A percentile compares a stretch with the other conserved stretches of the same genome.
phyloP scores from a whole-genome alignment of 2,329 filamentous ascomycete genomes.

The Clonostachys rhizophaga region DNA sequence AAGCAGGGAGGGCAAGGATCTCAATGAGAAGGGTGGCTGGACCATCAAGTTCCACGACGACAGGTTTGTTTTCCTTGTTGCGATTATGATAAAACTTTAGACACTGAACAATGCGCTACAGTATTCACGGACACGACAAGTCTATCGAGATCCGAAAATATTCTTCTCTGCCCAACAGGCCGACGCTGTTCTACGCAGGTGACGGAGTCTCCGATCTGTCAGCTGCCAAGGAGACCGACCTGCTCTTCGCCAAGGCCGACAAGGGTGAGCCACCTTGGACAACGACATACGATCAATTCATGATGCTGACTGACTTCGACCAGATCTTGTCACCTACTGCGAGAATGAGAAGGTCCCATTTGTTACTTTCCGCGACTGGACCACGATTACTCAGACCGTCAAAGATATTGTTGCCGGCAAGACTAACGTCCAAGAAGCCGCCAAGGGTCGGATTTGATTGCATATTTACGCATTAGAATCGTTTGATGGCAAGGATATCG shows the following conservation, averaged over 20 bases:
- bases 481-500: neutral
- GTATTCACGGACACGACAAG: slow-evolving; percentile 95
- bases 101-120: slow-evolving; percentile 17
- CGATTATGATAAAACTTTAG: slow-evolving; percentile 4
- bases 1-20: slow-evolving; percentile 58
- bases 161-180: slow-evolving; percentile 68
- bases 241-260: slow-evolving; percentile 90
- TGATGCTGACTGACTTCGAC: neutral
- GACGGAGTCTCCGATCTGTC: slow-evolving; percentile 92
- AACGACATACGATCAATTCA: neutral
- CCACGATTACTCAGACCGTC: slow-evolving; percentile 69
- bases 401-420: slow-evolving; percentile 74
- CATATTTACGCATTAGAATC: neutral
- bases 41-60: slow-evolving; percentile 47
- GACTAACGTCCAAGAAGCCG: slow-evolving; percentile 65
- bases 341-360: slow-evolving; percentile 81
- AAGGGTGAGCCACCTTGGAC: slow-evolving; percentile 53
- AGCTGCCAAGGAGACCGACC: slow-evolving; percentile 85
- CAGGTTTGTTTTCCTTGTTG: neutral
- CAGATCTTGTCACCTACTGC: slow-evolving; percentile 85
- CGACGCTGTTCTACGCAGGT: slow-evolving; percentile 89
- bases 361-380: slow-evolving; percentile 82
- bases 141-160: slow-evolving; percentile 87
- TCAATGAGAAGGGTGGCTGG: slow-evolving; percentile 82
- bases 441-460: slow-evolving; percentile 36